Evolutionary conservation across 1,284 basidiomycete species (phyloP).

Genomic region (Apiotrichum gamsii): DNA sequence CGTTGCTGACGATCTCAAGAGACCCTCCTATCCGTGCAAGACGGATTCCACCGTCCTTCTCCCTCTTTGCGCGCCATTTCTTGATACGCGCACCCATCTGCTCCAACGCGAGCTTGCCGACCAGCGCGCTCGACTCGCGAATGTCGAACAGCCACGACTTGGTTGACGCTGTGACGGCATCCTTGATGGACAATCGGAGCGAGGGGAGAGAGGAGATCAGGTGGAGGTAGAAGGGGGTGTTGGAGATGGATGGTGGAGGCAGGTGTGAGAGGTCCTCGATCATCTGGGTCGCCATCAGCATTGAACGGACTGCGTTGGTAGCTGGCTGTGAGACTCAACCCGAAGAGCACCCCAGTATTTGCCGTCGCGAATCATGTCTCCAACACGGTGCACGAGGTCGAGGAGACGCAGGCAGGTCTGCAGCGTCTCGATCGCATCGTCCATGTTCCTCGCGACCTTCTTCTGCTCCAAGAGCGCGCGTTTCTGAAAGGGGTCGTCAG

Average conservation of each 20-base stretch:
- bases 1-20: conserved; percentile 87
- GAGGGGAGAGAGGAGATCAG: conserved; percentile 87
- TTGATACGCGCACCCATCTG: conserved; percentile 78
- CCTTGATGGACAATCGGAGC: conserved; percentile 78
- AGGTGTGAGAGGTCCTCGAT: conserved; percentile 87
- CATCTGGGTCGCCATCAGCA: conserved; percentile 4
- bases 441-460: conserved; percentile 85
- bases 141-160: conserved; percentile 98
- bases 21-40: conserved; percentile 85
- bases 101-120: conserved; percentile 83
- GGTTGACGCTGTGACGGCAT: conserved; percentile 86
- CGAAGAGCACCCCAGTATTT: conserved; percentile 95
- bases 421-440: conserved; percentile 90
- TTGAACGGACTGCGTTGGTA: no score
- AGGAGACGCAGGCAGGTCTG: conserved; percentile 87
- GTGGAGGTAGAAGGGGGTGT: conserved; percentile 89
- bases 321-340: conserved; percentile 65
- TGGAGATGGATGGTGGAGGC: conserved; percentile 80
- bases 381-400: conserved; percentile 90
- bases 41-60: conserved; percentile 55
- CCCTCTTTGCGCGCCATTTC: conserved; percentile 74
- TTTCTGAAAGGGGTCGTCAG: conserved; percentile 52
- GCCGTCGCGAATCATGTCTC: conserved; percentile 82
- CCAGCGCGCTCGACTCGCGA: conserved; percentile 75
- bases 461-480: conserved; percentile 78